These are phyloP conservation scores for Didymosphaeria variabile DNA, from an alignment of 2,329 filamentous ascomycete species.

Conservation along the genomic window DNA sequence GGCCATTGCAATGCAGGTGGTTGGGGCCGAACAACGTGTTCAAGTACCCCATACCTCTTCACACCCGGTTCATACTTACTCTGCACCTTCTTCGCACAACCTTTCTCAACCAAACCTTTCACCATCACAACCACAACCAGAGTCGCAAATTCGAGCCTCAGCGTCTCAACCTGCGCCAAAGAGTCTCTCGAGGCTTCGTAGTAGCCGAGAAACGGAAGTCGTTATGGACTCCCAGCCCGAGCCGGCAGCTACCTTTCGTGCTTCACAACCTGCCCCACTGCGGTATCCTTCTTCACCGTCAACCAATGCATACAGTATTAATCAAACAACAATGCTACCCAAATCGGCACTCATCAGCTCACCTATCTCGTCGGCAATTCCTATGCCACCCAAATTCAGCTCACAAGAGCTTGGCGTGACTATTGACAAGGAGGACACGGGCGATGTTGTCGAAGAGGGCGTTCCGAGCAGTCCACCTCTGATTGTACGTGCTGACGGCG, in stretches of 20 bases:
- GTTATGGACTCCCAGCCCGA: constrained; percentile 58
- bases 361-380: constrained; percentile 41
- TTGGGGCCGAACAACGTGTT: constrained; percentile 29
- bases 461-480: constrained; percentile 51
- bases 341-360: constrained; percentile 45
- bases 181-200: constrained; percentile 26
- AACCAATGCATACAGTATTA: constrained; percentile 45
- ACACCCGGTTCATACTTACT: constrained; percentile 40
- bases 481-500: constrained; percentile 30
- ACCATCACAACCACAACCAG: constrained; percentile 32
- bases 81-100: constrained; percentile 28
- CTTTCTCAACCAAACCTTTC: constrained; percentile 31
- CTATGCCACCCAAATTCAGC: constrained; percentile 38
- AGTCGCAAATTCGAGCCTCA: constrained; percentile 27
- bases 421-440: constrained; percentile 19
- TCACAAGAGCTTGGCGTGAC: constrained; percentile 18
- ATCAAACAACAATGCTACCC: constrained; percentile 44
- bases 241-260: constrained; percentile 33
- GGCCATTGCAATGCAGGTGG: constrained; percentile 14
- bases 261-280: constrained; percentile 36
- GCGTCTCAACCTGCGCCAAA: constrained; percentile 29
- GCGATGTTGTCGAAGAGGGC: constrained; percentile 35
- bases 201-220: constrained; percentile 50
- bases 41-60: constrained; percentile 52
- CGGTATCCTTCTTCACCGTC: constrained; percentile 51